phyloP scores from a whole-genome alignment of 148 eudicot species.

The Fagopyrum homotropicum region DNA sequence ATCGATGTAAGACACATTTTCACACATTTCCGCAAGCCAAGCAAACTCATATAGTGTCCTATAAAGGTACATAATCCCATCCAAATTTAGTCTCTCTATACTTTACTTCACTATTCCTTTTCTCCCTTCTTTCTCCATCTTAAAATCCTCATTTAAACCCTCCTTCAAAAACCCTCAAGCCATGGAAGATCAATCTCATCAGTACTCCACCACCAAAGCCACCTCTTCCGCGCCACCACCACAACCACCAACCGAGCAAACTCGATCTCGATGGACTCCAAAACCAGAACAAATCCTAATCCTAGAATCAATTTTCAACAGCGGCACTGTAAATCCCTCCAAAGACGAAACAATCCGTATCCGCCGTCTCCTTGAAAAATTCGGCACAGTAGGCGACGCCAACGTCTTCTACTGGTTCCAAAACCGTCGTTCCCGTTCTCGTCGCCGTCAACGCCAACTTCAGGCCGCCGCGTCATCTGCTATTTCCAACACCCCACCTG shows the following conservation, averaged over 20 bases:
- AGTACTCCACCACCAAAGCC: constrained; percentile 4
- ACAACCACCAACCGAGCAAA: constrained; percentile 28
- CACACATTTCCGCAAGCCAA: too few relatives aligned
- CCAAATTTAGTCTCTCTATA: background rate
- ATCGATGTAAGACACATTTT: too few relatives aligned
- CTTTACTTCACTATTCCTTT: background rate
- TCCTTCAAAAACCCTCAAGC: background rate
- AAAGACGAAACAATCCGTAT: constrained; percentile 77
- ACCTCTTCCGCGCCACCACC: background rate
- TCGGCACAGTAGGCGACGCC: constrained; percentile 80
- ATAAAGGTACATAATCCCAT: background rate
- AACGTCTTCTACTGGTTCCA: constrained; percentile 97
- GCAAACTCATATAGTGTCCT: background rate
- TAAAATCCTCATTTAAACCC: background rate
- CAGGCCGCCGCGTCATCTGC: constrained; percentile 29
- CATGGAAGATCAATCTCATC: constrained; percentile 9
- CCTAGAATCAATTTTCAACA: constrained; percentile 79
- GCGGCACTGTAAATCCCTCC: constrained; percentile 90
- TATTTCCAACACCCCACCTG: background rate
- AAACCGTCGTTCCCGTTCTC: constrained; percentile 73
- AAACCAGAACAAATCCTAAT: constrained; percentile 85
- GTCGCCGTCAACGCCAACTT: constrained; percentile 72
- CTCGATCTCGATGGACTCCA: constrained; percentile 79
- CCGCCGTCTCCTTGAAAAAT: constrained; percentile 59
- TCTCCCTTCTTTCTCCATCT: background rate